phyloP scores from a whole-genome alignment of 2,329 filamentous ascomycete species.

The Thermoascus crustaceus region DNA sequence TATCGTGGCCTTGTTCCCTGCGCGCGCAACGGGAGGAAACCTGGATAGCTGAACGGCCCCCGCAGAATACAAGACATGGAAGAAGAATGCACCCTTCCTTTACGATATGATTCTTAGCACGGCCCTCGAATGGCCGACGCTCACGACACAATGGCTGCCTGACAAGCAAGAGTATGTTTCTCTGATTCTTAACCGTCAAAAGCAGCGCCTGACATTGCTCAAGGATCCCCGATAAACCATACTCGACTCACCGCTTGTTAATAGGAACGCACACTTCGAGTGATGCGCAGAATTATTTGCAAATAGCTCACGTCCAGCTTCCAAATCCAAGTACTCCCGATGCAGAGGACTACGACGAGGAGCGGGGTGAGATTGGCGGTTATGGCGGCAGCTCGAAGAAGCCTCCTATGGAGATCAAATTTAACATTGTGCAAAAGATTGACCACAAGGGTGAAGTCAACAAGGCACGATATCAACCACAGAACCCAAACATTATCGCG shows the following conservation, averaged over 20 bases:
- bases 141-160: constrained; percentile 97
- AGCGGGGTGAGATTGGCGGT: constrained; percentile 86
- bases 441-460: constrained; percentile 96
- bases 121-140: constrained; percentile 91
- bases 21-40: background rate
- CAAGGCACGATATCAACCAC: constrained; percentile 95
- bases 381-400: constrained; percentile 68
- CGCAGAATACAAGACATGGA: constrained; percentile 98
- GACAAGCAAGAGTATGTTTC: constrained; percentile 67
- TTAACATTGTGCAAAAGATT: constrained; percentile 90
- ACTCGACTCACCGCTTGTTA: constrained; percentile 77
- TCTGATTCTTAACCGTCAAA: background rate
- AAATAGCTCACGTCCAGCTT: constrained; percentile 89
- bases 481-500: constrained; percentile 94
- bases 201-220: constrained; percentile 7
- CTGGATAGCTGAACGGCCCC: constrained; percentile 3
- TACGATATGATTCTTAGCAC: constrained; percentile 97
- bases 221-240: constrained; percentile 73
- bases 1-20: constrained; percentile 23
- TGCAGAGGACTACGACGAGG: constrained; percentile 79
- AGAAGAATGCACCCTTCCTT: constrained; percentile 97
- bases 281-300: constrained; percentile 78
- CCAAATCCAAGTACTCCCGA: constrained; percentile 68
- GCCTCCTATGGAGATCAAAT: constrained; percentile 64
- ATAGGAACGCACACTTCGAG: constrained; percentile 92